These are phyloP conservation scores for Falciphora oryzae DNA, from an alignment of 2,329 filamentous ascomycete species.

Conservation along the genomic window DNA sequence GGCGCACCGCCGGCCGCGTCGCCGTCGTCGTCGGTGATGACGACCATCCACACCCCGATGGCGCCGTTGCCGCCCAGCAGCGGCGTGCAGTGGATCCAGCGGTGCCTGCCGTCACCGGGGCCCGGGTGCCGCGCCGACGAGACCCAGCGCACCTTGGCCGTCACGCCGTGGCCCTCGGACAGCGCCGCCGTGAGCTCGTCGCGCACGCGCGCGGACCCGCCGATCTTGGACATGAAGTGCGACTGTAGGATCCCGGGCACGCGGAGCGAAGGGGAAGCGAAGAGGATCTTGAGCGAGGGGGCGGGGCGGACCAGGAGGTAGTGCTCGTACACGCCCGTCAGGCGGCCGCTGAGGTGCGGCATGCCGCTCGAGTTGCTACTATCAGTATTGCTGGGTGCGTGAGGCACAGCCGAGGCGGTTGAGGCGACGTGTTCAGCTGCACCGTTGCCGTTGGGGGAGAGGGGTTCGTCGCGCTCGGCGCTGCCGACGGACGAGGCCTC, in stretches of 20 bases:
- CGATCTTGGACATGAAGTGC: constrained; percentile 48
- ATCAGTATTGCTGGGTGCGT: background rate
- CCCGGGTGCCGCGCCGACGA: constrained; percentile 27
- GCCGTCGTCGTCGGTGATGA: constrained; percentile 61
- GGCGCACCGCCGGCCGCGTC: constrained; percentile 12
- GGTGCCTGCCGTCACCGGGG: constrained; percentile 51
- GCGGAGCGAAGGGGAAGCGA: constrained; percentile 61
- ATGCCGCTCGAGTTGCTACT: too few relatives aligned
- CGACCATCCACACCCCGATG: constrained; percentile 74
- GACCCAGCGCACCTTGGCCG: constrained; percentile 69
- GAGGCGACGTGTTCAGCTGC: background rate
- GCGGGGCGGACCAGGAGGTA: constrained; percentile 62
- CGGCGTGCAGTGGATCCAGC: constrained; percentile 76
- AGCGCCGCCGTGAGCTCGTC: constrained; percentile 53
- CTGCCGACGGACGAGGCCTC: constrained; percentile 21
- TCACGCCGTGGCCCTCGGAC: constrained; percentile 63
- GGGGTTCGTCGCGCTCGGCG: constrained; percentile 10
- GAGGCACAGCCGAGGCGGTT: background rate
- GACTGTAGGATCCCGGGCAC: constrained; percentile 63
- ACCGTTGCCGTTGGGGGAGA: too few relatives aligned
- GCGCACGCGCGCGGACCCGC: constrained; percentile 40
- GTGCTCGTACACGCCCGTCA: constrained; percentile 43
- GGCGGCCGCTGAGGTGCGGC: constrained; percentile 19
- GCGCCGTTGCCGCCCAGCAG: constrained; percentile 59
- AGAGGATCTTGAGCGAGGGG: constrained; percentile 60